Conservation (phyloP, 371 early-diverging fungal species). For the Rhizomucor pusillus region DNA sequence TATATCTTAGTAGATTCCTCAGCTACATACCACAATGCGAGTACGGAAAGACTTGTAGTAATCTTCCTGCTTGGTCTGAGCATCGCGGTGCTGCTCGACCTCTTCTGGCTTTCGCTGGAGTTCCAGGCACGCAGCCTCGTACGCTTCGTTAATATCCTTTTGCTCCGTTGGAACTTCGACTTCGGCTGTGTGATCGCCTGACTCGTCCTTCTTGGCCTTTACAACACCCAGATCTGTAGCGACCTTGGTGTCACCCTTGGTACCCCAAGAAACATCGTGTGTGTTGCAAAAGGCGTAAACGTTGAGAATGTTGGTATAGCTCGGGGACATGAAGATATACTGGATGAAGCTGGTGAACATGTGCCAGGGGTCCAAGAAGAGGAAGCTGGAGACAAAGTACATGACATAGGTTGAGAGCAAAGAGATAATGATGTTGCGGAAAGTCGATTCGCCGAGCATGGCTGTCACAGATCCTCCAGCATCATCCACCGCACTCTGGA, state of each 20-base stretch:
- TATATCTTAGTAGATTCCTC: too few relatives aligned
- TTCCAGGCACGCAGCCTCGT: conserved; percentile 67
- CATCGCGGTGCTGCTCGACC: conserved; percentile 62
- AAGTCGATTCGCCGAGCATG: conserved; percentile 35
- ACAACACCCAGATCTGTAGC: conserved; percentile 64
- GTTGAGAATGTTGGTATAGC: conserved; percentile 62
- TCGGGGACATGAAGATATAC: conserved; percentile 61
- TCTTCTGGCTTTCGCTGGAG: conserved; percentile 47
- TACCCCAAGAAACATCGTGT: conserved; percentile 87
- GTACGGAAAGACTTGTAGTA: conserved; percentile 87
- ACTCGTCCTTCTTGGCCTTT: conserved; percentile 51
- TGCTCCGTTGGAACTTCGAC: conserved; percentile 74
- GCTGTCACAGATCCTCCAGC: conserved; percentile 18
- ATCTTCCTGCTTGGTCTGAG: conserved; percentile 80
- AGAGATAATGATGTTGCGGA: conserved; percentile 62
- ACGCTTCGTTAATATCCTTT: conserved; percentile 75
- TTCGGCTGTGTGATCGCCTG: conserved; percentile 46
- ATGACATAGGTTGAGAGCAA: conserved; percentile 65
- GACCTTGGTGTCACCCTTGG: conserved; percentile 79
- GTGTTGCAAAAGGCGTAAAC: conserved; percentile 73
- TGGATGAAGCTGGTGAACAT: conserved; percentile 65
- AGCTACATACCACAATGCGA: conserved; percentile 57
- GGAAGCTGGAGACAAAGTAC: conserved; percentile 61
- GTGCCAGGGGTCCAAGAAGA: conserved; percentile 72
- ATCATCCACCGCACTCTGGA: conserved; percentile 31